phyloP scores from a whole-genome alignment of 2,329 filamentous ascomycete genomes.

The Penicillium verrucosum region DNA sequence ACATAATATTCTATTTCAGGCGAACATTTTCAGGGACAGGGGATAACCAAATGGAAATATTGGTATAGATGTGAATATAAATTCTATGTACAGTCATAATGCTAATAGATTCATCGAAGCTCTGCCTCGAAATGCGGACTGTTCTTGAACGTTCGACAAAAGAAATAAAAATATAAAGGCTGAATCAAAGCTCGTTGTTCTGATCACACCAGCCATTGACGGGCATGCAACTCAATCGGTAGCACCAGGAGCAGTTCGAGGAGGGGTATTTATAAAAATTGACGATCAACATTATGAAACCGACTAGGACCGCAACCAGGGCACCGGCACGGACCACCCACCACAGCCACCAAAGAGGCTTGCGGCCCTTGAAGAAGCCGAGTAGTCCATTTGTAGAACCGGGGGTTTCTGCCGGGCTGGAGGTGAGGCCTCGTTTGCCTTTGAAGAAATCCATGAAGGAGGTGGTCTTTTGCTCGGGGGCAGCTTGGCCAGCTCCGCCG shows the following conservation, averaged over 20 bases:
- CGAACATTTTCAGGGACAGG: neutral
- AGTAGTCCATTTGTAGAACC: constrained; percentile 29
- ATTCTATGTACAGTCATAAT: constrained; percentile 4
- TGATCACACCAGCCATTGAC: constrained; percentile 47
- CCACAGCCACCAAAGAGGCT: constrained; percentile 96
- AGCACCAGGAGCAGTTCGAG: constrained; percentile 83
- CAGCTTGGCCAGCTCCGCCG: constrained; percentile 41
- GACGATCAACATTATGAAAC: constrained; percentile 80
- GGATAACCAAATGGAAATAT: neutral
- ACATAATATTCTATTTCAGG: neutral
- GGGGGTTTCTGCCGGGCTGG: constrained; percentile 6
- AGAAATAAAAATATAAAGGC: neutral
- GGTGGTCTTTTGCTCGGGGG: constrained; percentile 41
- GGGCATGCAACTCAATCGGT: constrained; percentile 84
- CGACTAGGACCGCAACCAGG: constrained; percentile 74
- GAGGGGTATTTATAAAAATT: constrained; percentile 80
- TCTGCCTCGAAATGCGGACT: no score
- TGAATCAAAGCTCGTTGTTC: constrained; percentile 26
- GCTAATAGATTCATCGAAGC: no score
- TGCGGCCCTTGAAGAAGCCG: constrained; percentile 87
- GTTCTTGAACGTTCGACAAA: neutral
- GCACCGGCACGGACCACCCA: constrained; percentile 81
- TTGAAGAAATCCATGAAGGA: constrained; percentile 49
- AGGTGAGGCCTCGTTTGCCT: constrained; percentile 56
- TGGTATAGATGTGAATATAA: neutral